phyloP scores from a whole-genome alignment of 495 filamentous ascomycete species.

The Baudoinia panamericana region DNA sequence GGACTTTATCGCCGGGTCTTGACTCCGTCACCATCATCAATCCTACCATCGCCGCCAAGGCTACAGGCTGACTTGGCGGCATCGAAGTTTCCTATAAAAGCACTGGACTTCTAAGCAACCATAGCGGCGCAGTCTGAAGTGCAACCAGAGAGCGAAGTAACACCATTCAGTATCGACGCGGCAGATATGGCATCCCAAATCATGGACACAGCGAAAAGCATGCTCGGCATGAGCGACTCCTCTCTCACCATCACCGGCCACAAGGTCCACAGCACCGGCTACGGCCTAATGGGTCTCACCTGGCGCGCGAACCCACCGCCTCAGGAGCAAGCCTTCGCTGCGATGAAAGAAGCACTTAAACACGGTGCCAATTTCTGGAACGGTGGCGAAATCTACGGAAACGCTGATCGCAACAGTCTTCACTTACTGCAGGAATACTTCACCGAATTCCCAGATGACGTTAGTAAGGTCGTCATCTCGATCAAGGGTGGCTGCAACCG shows the following conservation, averaged over 20 bases:
- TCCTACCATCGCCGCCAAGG: too few relatives aligned
- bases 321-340: conserved; percentile 50
- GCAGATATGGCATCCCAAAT: conserved; percentile 9
- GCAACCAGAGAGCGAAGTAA: too few relatives aligned
- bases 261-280: conserved; percentile 26
- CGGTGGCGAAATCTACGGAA: conserved; percentile 68
- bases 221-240: conserved; percentile 3
- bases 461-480: conserved; percentile 48
- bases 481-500: conserved; percentile 48
- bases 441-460: conserved; percentile 53
- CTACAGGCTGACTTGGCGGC: too few relatives aligned
- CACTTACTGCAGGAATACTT: conserved; percentile 54
- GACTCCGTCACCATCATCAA: too few relatives aligned
- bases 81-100: too few relatives aligned
- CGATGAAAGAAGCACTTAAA: conserved; percentile 53
- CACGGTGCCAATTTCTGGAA: conserved; percentile 67
- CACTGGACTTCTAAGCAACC: too few relatives aligned
- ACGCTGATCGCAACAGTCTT: conserved; percentile 53
- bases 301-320: conserved; percentile 50
- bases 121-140: too few relatives aligned
- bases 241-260: conserved; percentile 20
- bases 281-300: conserved; percentile 47
- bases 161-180: too few relatives aligned
- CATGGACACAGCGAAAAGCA: conserved; percentile 15
- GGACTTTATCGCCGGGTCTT: too few relatives aligned